These are phyloP conservation scores for Pneumocystis canis DNA, from an alignment of 1,139 yeast genomes.

Conservation along the genomic window DNA sequence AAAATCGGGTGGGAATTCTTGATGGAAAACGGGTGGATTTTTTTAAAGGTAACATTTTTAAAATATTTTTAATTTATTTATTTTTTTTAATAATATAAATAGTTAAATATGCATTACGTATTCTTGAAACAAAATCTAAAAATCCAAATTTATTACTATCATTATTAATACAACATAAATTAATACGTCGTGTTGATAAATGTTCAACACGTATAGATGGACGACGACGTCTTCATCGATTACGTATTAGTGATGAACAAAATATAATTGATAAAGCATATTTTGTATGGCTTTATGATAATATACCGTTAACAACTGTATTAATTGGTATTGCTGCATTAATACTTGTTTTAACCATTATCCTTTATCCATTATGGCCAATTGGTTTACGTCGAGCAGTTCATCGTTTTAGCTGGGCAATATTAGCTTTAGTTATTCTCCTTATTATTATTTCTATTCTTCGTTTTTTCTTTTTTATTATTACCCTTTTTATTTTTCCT, in stretches of 20 bases:
- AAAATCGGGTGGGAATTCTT: slow-evolving; percentile 66
- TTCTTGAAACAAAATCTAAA: not conserved
- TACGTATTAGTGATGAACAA: slow-evolving; percentile 37
- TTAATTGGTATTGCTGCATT: slow-evolving; percentile 51
- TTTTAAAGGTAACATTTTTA: slow-evolving; percentile 39
- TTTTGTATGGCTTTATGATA: slow-evolving; percentile 72
- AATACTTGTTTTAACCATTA: slow-evolving; percentile 54
- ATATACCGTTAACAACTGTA: slow-evolving; percentile 47
- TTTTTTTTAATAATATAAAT: not conserved
- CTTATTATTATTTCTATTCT: slow-evolving; percentile 70
- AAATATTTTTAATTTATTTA: slow-evolving; percentile 9
- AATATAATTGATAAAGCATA: slow-evolving; percentile 63
- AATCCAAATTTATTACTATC: not conserved
- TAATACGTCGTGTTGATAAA: not conserved
- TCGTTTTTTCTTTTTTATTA: slow-evolving; percentile 54
- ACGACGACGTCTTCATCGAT: slow-evolving; percentile 50
- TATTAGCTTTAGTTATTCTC: slow-evolving; percentile 57
- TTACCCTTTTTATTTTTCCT: slow-evolving; percentile 44
- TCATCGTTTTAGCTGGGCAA: slow-evolving; percentile 72
- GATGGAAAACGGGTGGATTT: slow-evolving; percentile 61
- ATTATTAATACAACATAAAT: not conserved
- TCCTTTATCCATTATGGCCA: slow-evolving; percentile 96
- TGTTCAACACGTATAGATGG: slow-evolving; percentile 30
- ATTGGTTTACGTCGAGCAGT: slow-evolving; percentile 73
- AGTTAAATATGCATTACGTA: not conserved